A percentile compares a stretch with the other conserved stretches of the same genome.
Evolutionary conservation across 2,329 filamentous ascomycete genomes (phyloP).

Genomic region (Lachnellula arida): DNA sequence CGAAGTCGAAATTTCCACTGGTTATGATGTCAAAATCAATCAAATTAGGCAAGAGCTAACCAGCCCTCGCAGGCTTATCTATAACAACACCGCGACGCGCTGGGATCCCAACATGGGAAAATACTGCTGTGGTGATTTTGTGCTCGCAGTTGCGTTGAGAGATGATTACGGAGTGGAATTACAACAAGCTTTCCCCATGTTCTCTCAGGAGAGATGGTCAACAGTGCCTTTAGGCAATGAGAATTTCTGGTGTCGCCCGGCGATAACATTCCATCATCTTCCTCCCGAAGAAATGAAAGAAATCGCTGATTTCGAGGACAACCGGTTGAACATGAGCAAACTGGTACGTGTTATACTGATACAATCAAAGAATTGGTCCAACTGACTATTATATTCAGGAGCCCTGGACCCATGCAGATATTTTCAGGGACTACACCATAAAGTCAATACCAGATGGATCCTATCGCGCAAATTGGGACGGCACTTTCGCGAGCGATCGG

Average conservation of each 20-base stretch:
- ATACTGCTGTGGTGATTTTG: slow-evolving; percentile 49
- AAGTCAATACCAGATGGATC: slow-evolving; percentile 35
- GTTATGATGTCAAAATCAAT: not conserved
- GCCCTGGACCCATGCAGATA: slow-evolving; percentile 37
- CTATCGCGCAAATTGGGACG: slow-evolving; percentile 47
- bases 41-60: not conserved
- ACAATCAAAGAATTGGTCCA: not conserved
- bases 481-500: slow-evolving; percentile 41
- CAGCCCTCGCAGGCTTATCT: slow-evolving; percentile 23
- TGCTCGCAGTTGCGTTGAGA: slow-evolving; percentile 43
- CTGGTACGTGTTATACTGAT: not conserved
- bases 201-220: slow-evolving; percentile 51
- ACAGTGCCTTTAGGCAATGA: slow-evolving; percentile 40
- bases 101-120: slow-evolving; percentile 40
- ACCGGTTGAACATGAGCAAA: slow-evolving; percentile 2
- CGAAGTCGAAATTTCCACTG: not conserved
- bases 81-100: slow-evolving; percentile 40
- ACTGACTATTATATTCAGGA: slow-evolving; percentile 20
- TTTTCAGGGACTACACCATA: slow-evolving; percentile 45
- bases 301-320: slow-evolving; percentile 49
- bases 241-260: slow-evolving; percentile 48
- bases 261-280: slow-evolving; percentile 53
- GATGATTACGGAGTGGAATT: slow-evolving; percentile 39
- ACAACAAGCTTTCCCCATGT: slow-evolving; percentile 46
- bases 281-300: slow-evolving; percentile 46